A percentile compares a stretch with the other conserved stretches of the same genome.
Evolutionary conservation across 352 stramenopile genomes (phyloP).

Genomic region (Pythium vanterpoolii): DNA sequence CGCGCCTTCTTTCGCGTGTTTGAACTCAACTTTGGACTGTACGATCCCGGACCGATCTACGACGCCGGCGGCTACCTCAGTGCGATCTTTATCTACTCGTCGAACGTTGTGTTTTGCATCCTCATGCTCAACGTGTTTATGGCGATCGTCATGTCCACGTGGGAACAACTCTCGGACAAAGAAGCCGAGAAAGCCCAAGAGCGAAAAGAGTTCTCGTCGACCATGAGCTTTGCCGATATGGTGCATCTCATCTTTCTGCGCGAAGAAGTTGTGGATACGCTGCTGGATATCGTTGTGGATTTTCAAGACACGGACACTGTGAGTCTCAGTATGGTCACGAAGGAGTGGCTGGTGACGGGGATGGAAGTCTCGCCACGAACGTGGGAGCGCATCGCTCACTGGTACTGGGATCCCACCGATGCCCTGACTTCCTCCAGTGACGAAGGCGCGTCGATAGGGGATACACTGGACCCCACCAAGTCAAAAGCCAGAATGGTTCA

Average conservation of each 20-base stretch:
- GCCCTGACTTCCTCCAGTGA: conserved; percentile 2
- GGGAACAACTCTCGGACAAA: conserved; percentile 52
- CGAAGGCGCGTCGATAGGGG: background rate
- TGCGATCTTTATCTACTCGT: conserved; percentile 68
- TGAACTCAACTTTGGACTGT: conserved; percentile 70
- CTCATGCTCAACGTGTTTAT: conserved; percentile 81
- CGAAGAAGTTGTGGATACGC: conserved; percentile 57
- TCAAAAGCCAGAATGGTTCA: background rate
- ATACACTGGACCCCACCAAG: conserved; percentile 8
- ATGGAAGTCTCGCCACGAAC: conserved; percentile 39
- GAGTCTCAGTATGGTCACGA: conserved; percentile 33
- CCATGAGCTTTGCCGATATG: conserved; percentile 37
- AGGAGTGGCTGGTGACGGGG: conserved; percentile 36
- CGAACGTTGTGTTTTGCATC: conserved; percentile 67
- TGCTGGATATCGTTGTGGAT: conserved; percentile 50
- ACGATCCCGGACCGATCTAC: conserved; percentile 67
- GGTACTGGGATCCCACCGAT: conserved; percentile 52
- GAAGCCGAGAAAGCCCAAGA: conserved; percentile 48
- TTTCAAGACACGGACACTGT: conserved; percentile 39
- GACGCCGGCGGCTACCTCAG: conserved; percentile 58
- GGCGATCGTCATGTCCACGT: conserved; percentile 75
- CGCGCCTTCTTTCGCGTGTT: conserved; percentile 64
- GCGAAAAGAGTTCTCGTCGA: conserved; percentile 38
- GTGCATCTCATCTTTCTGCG: conserved; percentile 51
- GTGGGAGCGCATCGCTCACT: conserved; percentile 38